Evolutionary conservation across 179 eudicot species (phyloP), one percentile per base, ranked within the genome.

Genomic region (Monotropa hypopitys): DNA sequence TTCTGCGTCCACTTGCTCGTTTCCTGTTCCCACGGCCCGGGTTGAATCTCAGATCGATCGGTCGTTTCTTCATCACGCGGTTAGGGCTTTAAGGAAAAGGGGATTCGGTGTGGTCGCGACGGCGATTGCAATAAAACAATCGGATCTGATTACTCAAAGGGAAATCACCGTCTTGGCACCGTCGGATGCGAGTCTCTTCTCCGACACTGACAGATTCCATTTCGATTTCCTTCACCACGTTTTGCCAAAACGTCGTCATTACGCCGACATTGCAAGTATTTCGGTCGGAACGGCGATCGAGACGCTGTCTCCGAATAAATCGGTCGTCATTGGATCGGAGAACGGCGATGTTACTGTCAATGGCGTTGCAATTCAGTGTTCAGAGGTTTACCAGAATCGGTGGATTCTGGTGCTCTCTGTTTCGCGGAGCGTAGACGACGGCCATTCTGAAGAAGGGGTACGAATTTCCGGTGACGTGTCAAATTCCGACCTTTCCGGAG

Each of bases 221-320:
- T 85, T 70, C 84, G 80, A 85, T 56, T 80, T 80, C 80, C 80
- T 80, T 0, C 80, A 70, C 57, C 85, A 85, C 21, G 83, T 82
- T 8, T 75, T 78, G 6, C 80, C 82, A 7, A 16, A 42, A 23
- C 80, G 84, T 2, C 35, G 13, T 3, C 78, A 68, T 54, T 71
- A 66, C 21, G 20, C 50, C 0, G 78, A 77, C 50, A 73, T 83
- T 5, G 75, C 69, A 3, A 18, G 51, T 11, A 15, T 79, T 23
- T 23, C 42, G 21, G 16, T 38, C 0, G 77, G 76, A 11, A 56
- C 43, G 12, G 43, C 32, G 56, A 72, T 82, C 30, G 59, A 77
- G 69, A 80, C 82, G 40, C 45, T 78, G 70, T 72, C 80, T 47
- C 74, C 79, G 56, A 62, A 76, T 50, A 82, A 76, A 76, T 77